Evolutionary conservation across 2,329 filamentous ascomycete species (phyloP).

Genomic region (Ophiognomonia clavigignenti-juglandacearum): DNA sequence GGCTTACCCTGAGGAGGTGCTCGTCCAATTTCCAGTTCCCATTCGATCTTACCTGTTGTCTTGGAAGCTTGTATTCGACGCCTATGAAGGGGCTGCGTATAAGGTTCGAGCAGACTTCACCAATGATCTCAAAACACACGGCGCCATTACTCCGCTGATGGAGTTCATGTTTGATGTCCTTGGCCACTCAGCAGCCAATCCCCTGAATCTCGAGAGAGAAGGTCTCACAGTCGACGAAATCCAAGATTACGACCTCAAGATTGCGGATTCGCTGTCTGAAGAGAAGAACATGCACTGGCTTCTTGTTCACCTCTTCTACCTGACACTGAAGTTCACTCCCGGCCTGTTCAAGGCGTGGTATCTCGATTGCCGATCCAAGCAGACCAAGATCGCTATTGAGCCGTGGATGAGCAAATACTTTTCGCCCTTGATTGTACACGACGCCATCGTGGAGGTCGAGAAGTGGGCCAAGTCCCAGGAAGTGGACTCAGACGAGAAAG

Average conservation of each 20-base stretch:
- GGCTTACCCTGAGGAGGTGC: constrained; percentile 59
- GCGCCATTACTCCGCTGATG: constrained; percentile 64
- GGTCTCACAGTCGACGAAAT: constrained; percentile 56
- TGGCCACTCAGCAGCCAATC: constrained; percentile 68
- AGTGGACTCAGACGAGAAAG: constrained; percentile 46
- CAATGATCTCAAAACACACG: constrained; percentile 70
- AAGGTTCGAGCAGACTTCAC: constrained; percentile 80
- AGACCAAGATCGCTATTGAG: constrained; percentile 75
- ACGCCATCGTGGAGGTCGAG: constrained; percentile 63
- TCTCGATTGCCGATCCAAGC: constrained; percentile 72
- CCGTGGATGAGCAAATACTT: constrained; percentile 83
- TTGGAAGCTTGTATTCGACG: constrained; percentile 87
- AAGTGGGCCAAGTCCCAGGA: constrained; percentile 58
- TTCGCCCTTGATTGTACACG: constrained; percentile 63
- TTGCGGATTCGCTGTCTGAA: constrained; percentile 52
- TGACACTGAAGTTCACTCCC: constrained; percentile 71
- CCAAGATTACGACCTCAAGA: constrained; percentile 45
- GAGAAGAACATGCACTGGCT: constrained; percentile 79
- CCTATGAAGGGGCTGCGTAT: constrained; percentile 72
- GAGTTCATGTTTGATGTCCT: constrained; percentile 81
- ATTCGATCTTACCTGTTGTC: constrained; percentile 79
- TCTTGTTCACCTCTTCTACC: constrained; percentile 79
- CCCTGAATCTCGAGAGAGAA: constrained; percentile 68
- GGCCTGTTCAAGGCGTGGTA: constrained; percentile 81
- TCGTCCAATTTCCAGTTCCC: constrained; percentile 62